Conservation (phyloP, 2,329 filamentous ascomycete species). For the Botryotinia convoluta region DNA sequence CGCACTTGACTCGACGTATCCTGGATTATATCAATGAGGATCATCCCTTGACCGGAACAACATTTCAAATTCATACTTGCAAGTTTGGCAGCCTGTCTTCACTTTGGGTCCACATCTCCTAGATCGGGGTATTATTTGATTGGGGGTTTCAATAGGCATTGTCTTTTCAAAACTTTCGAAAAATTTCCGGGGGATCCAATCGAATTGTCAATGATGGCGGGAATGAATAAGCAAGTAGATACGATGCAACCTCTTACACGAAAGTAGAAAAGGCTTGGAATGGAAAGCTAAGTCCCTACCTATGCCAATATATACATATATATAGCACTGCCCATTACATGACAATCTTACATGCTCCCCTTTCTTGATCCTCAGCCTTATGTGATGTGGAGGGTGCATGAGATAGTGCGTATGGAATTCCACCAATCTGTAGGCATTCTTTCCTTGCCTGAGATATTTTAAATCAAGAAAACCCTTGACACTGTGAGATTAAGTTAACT, state of each 20-base stretch:
- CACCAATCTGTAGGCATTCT: neutral
- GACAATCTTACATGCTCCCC: neutral
- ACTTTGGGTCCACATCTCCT: slow-evolving; percentile 16
- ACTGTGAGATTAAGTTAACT: neutral
- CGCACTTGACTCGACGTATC: slow-evolving; percentile 25
- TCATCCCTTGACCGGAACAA: neutral
- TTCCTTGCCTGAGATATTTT: neutral
- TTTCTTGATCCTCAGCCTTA: neutral
- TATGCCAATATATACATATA: neutral
- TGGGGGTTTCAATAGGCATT: neutral
- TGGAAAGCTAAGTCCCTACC: neutral
- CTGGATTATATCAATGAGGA: slow-evolving; percentile 13
- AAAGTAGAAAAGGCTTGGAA: neutral
- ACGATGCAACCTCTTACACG: neutral
- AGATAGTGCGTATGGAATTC: neutral
- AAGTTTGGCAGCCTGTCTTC: slow-evolving; percentile 20
- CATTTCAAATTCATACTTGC: slow-evolving; percentile 12
- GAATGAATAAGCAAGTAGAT: slow-evolving; percentile 1
- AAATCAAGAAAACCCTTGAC: neutral
- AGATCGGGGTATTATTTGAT: neutral
- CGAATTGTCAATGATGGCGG: neutral
- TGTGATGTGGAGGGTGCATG: neutral
- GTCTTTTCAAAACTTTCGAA: neutral
- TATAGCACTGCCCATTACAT: neutral
- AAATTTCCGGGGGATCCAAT: neutral